Base-by-base conservation (phyloP, 73 alveolate species). In the Paramecium primaurelia region DNA sequence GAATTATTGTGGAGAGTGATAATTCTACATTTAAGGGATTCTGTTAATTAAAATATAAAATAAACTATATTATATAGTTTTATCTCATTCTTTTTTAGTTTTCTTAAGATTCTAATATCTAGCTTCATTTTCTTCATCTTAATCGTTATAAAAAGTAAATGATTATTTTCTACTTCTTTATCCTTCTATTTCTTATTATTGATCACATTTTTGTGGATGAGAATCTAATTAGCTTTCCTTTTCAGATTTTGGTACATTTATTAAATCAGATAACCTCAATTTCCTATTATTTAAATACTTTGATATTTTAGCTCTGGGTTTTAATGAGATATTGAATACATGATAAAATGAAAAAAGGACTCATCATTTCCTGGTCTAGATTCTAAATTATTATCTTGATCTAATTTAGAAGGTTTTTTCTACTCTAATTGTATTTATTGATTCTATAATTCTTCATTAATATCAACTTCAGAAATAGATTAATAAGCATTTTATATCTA, bases 301-400 rank as follows among this genome's bases (percentile, higher is more conserved):
- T 0, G 37, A 25, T 5, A 37, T 37, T 73, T 73, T 73, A n/a
- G 87, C 87, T 18, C 87, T 73, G 49, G 49, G 20, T 44, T 37
- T 12, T 36, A 37, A 16, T 37, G 32, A 34, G 3, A 22, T 16
- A 40, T 25, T 73, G 22, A 80, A 11, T 80, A 80, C 91, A 80
- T 47, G 20, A 80, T 80, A 49, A 80, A 80, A 45, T 80, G 91
- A 64, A 45, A 80, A 80, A 80, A 80, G 18, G 91, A 80, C 26
- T 80, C 91, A 80, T 80, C 91, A 32, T 14, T 14, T n/a, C 59
- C 87, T 73, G 87, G 87, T 18, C 87, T 73, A 4, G 84, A 64
- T 14, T 64, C 84, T 64, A 28, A 5, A 7, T 10, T n/a, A 1
- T 64, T 32, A 3, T 64, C 25, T 54, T 54, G 14, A n/a, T 54